Conservation (phyloP, 2,329 filamentous ascomycete genomes). For the Aspergillus ruber region DNA sequence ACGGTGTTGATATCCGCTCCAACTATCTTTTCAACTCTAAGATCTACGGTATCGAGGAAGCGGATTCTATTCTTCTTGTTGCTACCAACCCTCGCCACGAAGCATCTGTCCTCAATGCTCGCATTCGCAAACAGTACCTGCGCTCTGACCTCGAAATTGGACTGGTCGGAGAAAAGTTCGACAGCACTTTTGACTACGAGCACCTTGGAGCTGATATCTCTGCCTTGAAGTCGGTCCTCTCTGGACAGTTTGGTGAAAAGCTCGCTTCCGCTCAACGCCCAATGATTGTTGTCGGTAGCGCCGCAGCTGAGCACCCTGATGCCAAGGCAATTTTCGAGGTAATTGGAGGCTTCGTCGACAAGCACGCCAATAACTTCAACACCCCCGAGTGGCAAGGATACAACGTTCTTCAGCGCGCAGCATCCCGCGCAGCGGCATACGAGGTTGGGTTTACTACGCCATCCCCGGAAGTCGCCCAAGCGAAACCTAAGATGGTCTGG, state of each 20-base stretch:
- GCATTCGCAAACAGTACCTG: conserved; percentile 96
- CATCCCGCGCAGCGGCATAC: conserved; percentile 86
- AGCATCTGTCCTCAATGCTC: conserved; percentile 88
- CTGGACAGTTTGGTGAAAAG: conserved; percentile 88
- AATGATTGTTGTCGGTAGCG: conserved; percentile 94
- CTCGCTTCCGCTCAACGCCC: conserved; percentile 79
- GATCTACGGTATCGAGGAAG: conserved; percentile 89
- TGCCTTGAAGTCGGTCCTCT: conserved; percentile 76
- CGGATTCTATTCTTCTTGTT: conserved; percentile 83
- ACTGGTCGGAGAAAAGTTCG: conserved; percentile 81
- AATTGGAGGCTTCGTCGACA: conserved; percentile 84
- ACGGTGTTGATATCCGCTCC: conserved; percentile 86
- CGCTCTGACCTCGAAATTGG: conserved; percentile 90
- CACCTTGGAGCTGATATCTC: conserved; percentile 75
- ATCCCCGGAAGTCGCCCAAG: conserved; percentile 72
- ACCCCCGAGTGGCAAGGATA: conserved; percentile 94
- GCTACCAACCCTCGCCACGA: conserved; percentile 95
- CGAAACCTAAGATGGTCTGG: conserved; percentile 92
- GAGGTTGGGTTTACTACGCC: conserved; percentile 92
- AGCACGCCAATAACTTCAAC: conserved; percentile 80
- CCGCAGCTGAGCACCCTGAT: conserved; percentile 82
- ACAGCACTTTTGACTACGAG: conserved; percentile 93
- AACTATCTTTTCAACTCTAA: conserved; percentile 97
- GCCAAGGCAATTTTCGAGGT: conserved; percentile 91
- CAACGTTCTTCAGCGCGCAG: conserved; percentile 90